Base-by-base conservation (phyloP, 2,329 filamentous ascomycete species). In the Diplodia corticola region DNA sequence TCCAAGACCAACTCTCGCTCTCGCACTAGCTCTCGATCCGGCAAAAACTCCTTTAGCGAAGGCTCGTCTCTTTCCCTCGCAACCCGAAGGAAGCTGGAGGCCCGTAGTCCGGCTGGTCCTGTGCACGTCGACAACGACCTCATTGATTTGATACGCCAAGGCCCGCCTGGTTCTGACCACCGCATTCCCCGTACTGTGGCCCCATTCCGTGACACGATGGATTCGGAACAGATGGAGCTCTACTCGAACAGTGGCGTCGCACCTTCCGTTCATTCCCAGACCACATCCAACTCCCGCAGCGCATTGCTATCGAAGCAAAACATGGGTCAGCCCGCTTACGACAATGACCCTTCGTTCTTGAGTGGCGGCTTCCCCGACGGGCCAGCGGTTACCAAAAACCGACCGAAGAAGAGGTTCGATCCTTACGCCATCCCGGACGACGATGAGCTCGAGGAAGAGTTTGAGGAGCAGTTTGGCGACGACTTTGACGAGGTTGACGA, bases 61-160 rank as follows among this genome's bases (percentile, higher is more conserved):
- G 28, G 37, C 9, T 49, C 65, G 9, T 67, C 65, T 13, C 49
- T 48, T 33, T 55, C 60, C 17, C 22, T 51, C 15, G 24, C 37
- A 7, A 17, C 24, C 6, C 28, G 51, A 12, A 24, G 46, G 37
- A 75, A 76, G 61, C 77, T 79, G 72, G 76, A 79, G 59, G 76
- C 94, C 67, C 90, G 92, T 57, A 89, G 92, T 68, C 87, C 91
- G 44, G 83, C 84, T 49, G 84, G 88, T 17, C 84, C 88, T 59
- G 81, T 80, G 61, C 87, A 87, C 60, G 89, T 89, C 69, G 96
- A 89, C 66, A 91, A 91, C 13, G 95, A 97, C 68, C 81, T 99
- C 67, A 97, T 97, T 70, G 93, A 98, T 75, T 98, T 99, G 76
- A 96, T 99, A 70, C 89, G 93, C 53, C 89, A 92, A 74, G 94